A percentile compares a stretch with the other conserved stretches of the same genome.
These are phyloP conservation scores for Thymus mandschuricus DNA, from an alignment of 257 asterid species.

Conservation along the genomic window DNA sequence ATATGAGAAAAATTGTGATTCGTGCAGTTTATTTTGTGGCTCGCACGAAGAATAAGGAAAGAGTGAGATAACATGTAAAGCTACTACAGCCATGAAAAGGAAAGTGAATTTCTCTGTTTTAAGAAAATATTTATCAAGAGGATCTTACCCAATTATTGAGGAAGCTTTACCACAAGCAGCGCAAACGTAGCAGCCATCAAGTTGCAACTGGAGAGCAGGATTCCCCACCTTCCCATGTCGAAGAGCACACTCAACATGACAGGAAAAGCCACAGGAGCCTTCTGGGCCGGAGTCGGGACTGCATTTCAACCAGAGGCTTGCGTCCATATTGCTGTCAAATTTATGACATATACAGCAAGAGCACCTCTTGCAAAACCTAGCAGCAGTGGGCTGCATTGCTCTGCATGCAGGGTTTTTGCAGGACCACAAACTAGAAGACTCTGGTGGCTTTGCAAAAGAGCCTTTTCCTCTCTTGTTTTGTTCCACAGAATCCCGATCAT, in stretches of 20 bases:
- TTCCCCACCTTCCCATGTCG: constrained; percentile 18
- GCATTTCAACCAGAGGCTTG: constrained; percentile 24
- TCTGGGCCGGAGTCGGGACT: not conserved
- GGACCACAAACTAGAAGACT: not conserved
- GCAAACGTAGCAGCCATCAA: constrained; percentile 11
- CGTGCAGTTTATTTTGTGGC: not conserved
- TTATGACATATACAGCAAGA: constrained; percentile 16
- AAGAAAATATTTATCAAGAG: not conserved
- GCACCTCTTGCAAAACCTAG: constrained; percentile 18
- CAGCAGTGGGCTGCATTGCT: constrained; percentile 2
- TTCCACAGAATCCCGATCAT: not conserved
- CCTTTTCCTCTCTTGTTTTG: constrained; percentile 19
- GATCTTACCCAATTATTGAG: constrained; percentile 17
- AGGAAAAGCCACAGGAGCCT: constrained; percentile 19
- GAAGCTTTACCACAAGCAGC: constrained; percentile 12
- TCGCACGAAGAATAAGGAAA: not conserved
- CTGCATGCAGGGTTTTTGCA: constrained; percentile 20
- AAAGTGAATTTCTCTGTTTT: not conserved
- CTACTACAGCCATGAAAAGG: not conserved
- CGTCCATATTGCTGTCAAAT: constrained; percentile 4
- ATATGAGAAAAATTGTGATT: not conserved
- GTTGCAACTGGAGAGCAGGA: not conserved
- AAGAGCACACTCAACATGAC: constrained; percentile 24
- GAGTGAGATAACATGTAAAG: not conserved
- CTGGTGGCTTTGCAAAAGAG: not conserved